phyloP scores from a whole-genome alignment of 1,284 basidiomycete species.

The Cutaneotrichosporon daszewskae region DNA sequence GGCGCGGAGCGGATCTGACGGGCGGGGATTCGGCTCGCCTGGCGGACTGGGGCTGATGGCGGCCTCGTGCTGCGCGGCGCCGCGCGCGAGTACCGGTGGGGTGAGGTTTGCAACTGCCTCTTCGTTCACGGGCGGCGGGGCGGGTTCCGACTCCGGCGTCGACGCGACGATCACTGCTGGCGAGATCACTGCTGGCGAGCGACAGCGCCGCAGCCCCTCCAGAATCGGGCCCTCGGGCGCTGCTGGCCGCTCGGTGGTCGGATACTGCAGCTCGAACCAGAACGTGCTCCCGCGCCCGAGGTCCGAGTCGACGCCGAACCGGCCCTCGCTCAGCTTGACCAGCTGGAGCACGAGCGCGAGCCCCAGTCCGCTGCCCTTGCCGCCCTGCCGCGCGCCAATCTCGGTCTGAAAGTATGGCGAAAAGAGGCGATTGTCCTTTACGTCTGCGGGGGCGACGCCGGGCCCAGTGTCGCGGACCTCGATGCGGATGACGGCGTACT shows the following conservation, averaged over 20 bases:
- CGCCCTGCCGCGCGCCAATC: conserved; percentile 69
- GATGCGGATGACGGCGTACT: conserved; percentile 58
- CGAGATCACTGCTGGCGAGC: too few species aligned
- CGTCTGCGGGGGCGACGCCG: conserved; percentile 65
- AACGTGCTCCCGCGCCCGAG: conserved; percentile 42
- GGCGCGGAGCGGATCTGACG: conserved; percentile 17
- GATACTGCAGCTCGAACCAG: conserved; percentile 26
- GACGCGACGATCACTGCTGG: too few species aligned
- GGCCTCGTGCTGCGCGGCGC: not conserved
- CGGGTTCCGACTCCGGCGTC: too few species aligned
- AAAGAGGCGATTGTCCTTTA: conserved; percentile 54
- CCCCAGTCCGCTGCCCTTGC: conserved; percentile 83
- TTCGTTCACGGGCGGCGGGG: too few species aligned
- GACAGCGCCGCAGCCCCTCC: too few species aligned
- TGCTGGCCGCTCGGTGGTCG: too few species aligned
- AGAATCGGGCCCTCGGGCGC: too few species aligned
- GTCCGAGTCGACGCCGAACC: conserved; percentile 57
- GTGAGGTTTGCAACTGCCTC: too few species aligned
- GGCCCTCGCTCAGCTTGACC: conserved; percentile 72
- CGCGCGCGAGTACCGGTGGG: not conserved
- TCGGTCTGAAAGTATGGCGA: conserved; percentile 49
- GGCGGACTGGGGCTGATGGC: not conserved
- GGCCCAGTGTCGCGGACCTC: conserved; percentile 75
- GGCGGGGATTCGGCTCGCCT: not conserved
- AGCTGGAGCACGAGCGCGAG: conserved; percentile 84